Base-by-base conservation (phyloP, 148 eudicot genomes). In the Spergularia bocconei region DNA sequence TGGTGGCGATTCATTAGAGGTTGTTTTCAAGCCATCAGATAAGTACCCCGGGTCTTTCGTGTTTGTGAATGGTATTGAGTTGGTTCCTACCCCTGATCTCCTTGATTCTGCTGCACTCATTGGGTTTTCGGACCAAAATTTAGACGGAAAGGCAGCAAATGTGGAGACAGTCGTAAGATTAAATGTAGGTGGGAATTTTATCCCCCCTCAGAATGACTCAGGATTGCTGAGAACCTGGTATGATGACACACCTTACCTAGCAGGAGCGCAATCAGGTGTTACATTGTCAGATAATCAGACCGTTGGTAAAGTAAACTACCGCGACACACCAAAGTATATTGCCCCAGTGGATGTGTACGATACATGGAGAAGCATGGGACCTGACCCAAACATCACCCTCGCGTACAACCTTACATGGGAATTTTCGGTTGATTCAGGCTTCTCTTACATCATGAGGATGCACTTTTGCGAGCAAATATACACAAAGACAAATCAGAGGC, bases 181-280 rank as follows among this genome's bases (percentile, higher is more conserved):
- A 64, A 94, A 94, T 57, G 96, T 92, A 0, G 98, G 98, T 0
- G 98, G 98, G 15, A 87, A 84, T 17, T 94, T 75, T 17, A 82
- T 94, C 57, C 67, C 90, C 0, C 88, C 98, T 4, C 68, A 73
- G 0, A 90, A 94, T 64, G 98, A 94, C 72, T 84, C 96, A 0
- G 92, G 91, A 4, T 78, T 94, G 25, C 79, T 78, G 21, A 75
- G 98, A 13, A 87, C 90, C 21, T 94, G 98, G 98, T 94, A 92
- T 23, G 98, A 92, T 16, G 98, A 94, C 68, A 84, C 96, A 0
- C 92, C 97, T 11, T 94, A 90, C 50, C 52, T 90, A 0, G 85
- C 53, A 23, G 87, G 92, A 0, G 89, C 83, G 0, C 82, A 82
- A 0, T 48, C 44, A 0, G 98, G 98, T 5, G 77, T 92, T 21